Conservation (phyloP, 768 basidiomycete genomes). For the Leucosporidium yakuticum region DNA sequence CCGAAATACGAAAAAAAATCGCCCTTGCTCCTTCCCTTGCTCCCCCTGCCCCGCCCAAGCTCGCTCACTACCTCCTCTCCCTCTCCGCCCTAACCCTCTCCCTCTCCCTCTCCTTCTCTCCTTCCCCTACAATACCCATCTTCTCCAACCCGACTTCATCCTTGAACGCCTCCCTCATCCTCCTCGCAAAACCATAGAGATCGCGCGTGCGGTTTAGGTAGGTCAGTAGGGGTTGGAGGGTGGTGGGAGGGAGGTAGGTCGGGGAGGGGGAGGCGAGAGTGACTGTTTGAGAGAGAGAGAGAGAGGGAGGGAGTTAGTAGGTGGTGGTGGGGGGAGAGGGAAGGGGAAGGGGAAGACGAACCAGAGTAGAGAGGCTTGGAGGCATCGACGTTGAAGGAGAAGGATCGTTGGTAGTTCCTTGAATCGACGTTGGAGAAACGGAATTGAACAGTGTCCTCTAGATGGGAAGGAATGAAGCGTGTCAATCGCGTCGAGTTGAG, state of each 20-base stretch:
- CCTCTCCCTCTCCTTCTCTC: too few species aligned
- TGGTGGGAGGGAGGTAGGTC: conserved; percentile 6
- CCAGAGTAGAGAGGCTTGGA: conserved; percentile 11
- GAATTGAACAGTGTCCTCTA: conserved; percentile 31
- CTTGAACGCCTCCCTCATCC: conserved; percentile 14
- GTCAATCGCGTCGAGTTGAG: not conserved
- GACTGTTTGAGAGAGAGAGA: conserved; percentile 4
- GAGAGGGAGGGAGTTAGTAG: not conserved
- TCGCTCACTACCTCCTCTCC: too few species aligned
- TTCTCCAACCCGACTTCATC: conserved; percentile 22
- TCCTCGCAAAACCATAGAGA: conserved; percentile 23
- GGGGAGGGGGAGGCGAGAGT: conserved; percentile 8
- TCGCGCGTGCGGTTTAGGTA: conserved; percentile 18
- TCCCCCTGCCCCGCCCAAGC: too few species aligned
- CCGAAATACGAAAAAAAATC: too few species aligned
- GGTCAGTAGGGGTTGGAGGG: not conserved
- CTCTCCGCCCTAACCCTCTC: too few species aligned
- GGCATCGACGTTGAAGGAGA: conserved; percentile 33
- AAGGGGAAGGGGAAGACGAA: not conserved
- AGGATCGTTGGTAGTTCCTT: conserved; percentile 14
- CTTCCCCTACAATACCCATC: too few species aligned
- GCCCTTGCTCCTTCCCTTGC: too few species aligned
- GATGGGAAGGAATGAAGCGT: too few species aligned
- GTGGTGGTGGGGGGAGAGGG: not conserved
- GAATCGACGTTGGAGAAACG: conserved; percentile 29